Base-by-base conservation (phyloP, 306 rosid species). In the Vigna nakashimae region DNA sequence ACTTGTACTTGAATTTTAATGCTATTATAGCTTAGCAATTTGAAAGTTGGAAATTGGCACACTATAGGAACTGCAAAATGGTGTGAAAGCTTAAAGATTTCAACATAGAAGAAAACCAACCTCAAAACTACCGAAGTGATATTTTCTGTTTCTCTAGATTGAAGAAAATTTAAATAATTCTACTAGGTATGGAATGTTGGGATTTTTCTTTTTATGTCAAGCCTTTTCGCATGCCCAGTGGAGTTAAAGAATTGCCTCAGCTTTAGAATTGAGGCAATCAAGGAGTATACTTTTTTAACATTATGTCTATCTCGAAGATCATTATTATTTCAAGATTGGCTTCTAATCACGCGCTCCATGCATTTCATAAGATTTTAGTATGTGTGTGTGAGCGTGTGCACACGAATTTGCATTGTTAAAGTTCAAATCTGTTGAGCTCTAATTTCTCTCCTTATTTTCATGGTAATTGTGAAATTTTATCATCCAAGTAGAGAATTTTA, bases 21-120 rank as follows among this genome's bases (percentile, higher is more conserved):
- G 36, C 3, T 45, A 12, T 42, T 65, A 12, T 45, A 43, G 20
- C 20, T 9, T 28, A 12, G 55, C 45, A 67, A 67, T 26, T 22
- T 67, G 34, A 20, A 71, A 52, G 17, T 32, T 51, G 48, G 17
- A 70, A 51, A 36, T 18, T 32, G 48, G 34, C 32, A 17, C 7
- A 18, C 10, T 34, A 26, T 26, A 9, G 50, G 46, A 16, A 49
- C 55, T 66, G 43, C 5, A 40, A 42, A 42, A 18, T 65, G 42
- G 30, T 42, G 32, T 42, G 32, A 20, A 32, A 34, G 28, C 10
- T 38, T n/a, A 65, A 9, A 16, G 32, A 65, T 4, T 64, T 20
- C 57, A 22, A 26, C 57, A 68, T 46, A 40, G 57, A 22, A 40
- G 57, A 18, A 56, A 69, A 32, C 30, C 30, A 52, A 80, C 15